Evolutionary conservation across 2,329 filamentous ascomycete genomes (phyloP).

Genomic region (Penicillium capsulatum): DNA sequence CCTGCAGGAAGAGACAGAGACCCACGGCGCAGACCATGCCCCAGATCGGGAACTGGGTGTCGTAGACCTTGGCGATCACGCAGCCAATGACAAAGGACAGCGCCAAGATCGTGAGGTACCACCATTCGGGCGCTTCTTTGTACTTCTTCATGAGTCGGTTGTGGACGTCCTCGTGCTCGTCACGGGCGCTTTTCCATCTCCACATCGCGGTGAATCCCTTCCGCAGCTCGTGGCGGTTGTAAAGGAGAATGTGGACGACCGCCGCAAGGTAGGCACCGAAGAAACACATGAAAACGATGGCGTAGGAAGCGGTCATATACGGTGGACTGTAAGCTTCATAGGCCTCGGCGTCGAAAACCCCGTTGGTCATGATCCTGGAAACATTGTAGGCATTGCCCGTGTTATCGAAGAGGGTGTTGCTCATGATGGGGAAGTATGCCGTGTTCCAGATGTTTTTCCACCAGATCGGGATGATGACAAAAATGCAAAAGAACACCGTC

Average conservation of each 20-base stretch:
- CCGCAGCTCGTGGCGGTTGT: slow-evolving; percentile 51
- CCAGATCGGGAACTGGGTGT: slow-evolving; percentile 44
- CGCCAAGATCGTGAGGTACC: slow-evolving; percentile 40
- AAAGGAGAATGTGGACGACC: slow-evolving; percentile 50
- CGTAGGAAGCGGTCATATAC: slow-evolving; percentile 49
- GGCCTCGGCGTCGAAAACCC: slow-evolving; percentile 45
- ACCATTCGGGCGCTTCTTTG: slow-evolving; percentile 53
- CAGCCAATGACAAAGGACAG: slow-evolving; percentile 44
- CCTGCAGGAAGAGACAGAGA: slow-evolving; percentile 50
- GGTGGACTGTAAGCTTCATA: slow-evolving; percentile 53
- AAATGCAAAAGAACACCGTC: slow-evolving; percentile 21
- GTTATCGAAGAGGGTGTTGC: slow-evolving; percentile 10
- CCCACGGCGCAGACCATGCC: slow-evolving; percentile 52
- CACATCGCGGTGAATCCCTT: slow-evolving; percentile 49
- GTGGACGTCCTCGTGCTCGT: slow-evolving; percentile 44
- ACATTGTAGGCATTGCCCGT: slow-evolving; percentile 8
- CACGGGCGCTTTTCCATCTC: slow-evolving; percentile 29
- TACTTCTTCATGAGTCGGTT: slow-evolving; percentile 49
- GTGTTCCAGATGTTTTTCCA: slow-evolving; percentile 9
- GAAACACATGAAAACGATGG: slow-evolving; percentile 54
- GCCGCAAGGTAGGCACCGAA: slow-evolving; percentile 54
- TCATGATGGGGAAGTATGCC: slow-evolving; percentile 12
- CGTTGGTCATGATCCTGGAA: slow-evolving; percentile 37
- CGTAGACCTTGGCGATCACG: slow-evolving; percentile 48
- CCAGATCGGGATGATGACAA: slow-evolving; percentile 15